Percentiles rank a stretch among this genome's conserved stretches.
phyloP scores from a whole-genome alignment of 164 flowering plant genomes.

The Umbilicus rupestris region DNA sequence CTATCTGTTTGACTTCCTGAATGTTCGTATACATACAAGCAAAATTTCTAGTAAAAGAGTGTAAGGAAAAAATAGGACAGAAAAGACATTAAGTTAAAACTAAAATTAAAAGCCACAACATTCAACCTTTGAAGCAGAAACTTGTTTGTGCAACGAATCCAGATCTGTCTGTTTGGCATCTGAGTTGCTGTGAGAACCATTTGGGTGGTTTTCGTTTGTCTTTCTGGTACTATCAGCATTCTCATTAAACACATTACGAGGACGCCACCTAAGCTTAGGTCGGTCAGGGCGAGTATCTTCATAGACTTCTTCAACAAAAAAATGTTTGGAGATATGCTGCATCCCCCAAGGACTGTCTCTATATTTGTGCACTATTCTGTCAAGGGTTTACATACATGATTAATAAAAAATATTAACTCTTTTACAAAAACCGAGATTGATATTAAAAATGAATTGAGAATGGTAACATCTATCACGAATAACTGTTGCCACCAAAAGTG shows the following conservation, averaged over 20 bases:
- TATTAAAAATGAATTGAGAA: not conserved
- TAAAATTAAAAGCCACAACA: not conserved
- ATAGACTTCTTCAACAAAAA: slow-evolving; percentile 52
- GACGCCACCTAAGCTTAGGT: slow-evolving; percentile 48
- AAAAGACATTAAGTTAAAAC: not conserved
- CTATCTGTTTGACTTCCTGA: not conserved
- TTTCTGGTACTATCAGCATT: slow-evolving; percentile 16
- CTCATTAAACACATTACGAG: slow-evolving; percentile 36
- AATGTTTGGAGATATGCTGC: slow-evolving; percentile 46
- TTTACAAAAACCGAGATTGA: not conserved
- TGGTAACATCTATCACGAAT: too few species aligned
- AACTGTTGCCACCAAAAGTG: too few species aligned
- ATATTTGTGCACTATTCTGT: slow-evolving; percentile 49
- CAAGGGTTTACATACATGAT: not conserved
- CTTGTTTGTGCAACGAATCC: slow-evolving; percentile 16
- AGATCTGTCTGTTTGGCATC: slow-evolving; percentile 13
- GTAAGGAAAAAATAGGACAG: not conserved
- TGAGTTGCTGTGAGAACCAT: slow-evolving; percentile 3
- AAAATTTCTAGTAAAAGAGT: not conserved
- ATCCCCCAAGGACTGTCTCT: slow-evolving; percentile 33
- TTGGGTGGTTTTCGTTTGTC: slow-evolving; percentile 13
- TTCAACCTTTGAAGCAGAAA: slow-evolving; percentile 13
- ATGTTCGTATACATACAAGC: not conserved
- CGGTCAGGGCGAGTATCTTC: slow-evolving; percentile 41
- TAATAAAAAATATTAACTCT: not conserved